These are phyloP conservation scores for Cladosporium sp. DNA, from an alignment of 2,329 filamentous ascomycete species.

Conservation along the genomic window DNA sequence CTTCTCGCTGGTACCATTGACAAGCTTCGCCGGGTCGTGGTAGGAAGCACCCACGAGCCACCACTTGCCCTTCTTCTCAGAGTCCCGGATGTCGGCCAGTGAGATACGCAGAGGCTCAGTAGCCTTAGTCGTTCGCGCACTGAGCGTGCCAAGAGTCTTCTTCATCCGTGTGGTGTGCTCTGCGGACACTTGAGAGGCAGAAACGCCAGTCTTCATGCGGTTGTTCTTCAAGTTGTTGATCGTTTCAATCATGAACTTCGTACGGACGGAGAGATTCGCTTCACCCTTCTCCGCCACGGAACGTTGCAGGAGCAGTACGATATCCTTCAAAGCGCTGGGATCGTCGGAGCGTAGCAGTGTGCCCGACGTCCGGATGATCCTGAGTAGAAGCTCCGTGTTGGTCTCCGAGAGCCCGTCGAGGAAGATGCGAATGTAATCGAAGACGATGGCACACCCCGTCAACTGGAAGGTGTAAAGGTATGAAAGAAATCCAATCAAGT, in stretches of 20 bases:
- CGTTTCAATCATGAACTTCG: constrained; percentile 95
- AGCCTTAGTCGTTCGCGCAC: constrained; percentile 60
- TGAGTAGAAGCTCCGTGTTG: constrained; percentile 81
- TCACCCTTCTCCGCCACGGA: constrained; percentile 63
- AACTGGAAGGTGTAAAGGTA: constrained; percentile 92
- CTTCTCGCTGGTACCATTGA: constrained; percentile 16
- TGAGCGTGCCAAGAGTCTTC: constrained; percentile 76
- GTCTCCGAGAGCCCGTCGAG: constrained; percentile 69
- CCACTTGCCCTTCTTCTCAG: constrained; percentile 89
- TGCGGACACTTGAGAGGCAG: constrained; percentile 64
- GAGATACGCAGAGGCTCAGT: constrained; percentile 77
- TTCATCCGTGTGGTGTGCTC: constrained; percentile 86
- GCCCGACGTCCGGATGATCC: constrained; percentile 74
- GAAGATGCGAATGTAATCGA: constrained; percentile 81
- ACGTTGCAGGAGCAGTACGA: constrained; percentile 71
- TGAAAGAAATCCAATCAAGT: constrained; percentile 74
- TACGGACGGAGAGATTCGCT: constrained; percentile 71
- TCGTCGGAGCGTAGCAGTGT: constrained; percentile 83
- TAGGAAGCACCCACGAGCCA: constrained; percentile 98
- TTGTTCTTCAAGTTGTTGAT: constrained; percentile 95
- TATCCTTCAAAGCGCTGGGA: constrained; percentile 79
- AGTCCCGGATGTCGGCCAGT: constrained; percentile 72
- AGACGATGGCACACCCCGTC: constrained; percentile 73
- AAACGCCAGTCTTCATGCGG: constrained; percentile 68
- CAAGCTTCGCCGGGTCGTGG: constrained; percentile 38